Evolutionary conservation across 169 alveolate genomes (phyloP).

Genomic region (Plasmodium gallinaceum): DNA sequence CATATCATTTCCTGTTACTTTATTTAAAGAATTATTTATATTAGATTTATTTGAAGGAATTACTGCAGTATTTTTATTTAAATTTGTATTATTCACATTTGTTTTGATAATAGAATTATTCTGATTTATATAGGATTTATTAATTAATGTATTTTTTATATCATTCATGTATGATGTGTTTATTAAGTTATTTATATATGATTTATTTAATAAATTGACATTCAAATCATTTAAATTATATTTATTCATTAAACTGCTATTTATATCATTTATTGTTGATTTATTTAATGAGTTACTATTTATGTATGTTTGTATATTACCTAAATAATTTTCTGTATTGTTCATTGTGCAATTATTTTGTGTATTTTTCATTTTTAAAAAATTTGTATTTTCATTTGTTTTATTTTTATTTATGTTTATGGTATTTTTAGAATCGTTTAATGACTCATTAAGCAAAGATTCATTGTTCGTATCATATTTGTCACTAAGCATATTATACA

Average conservation of each 20-base stretch:
- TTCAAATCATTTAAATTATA: not conserved
- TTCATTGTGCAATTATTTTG: slow-evolving; percentile 1
- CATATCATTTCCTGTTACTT: not conserved
- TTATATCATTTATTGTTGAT: not conserved
- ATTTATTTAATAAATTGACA: not conserved
- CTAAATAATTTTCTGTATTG: not conserved
- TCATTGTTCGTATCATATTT: slow-evolving; percentile 11
- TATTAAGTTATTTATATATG: not conserved
- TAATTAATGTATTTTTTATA: not conserved
- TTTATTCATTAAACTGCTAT: not conserved
- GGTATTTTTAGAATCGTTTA: not conserved
- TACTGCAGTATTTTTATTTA: not conserved
- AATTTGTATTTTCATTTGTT: slow-evolving; percentile 1
- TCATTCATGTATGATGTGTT: not conserved
- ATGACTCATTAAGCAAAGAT: not conserved
- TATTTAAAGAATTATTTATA: not conserved
- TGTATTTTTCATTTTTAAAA: slow-evolving; percentile 1
- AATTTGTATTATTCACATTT: not conserved
- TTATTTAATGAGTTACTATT: slow-evolving; percentile 4
- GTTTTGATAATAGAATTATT: not conserved
- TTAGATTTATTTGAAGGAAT: not conserved
- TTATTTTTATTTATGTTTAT: not conserved
- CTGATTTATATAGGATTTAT: not conserved
- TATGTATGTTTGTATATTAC: not conserved
- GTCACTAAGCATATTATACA: slow-evolving; percentile 35